Evolutionary conservation across 352 stramenopile species (phyloP).

Genomic region (Phytopythium boreale): DNA sequence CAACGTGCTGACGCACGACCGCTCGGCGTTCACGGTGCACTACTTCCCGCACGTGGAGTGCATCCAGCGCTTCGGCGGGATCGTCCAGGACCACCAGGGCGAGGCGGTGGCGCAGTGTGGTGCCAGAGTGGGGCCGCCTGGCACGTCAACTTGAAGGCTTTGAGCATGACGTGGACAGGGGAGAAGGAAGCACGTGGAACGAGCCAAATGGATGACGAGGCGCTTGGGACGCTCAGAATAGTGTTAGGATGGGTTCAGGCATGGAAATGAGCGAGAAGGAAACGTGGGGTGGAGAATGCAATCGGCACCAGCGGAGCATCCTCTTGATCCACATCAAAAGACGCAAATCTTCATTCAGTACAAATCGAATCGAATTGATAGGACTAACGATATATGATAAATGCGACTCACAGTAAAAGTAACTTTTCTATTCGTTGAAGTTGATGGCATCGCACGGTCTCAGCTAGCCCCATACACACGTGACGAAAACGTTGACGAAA

Average conservation of each 20-base stretch:
- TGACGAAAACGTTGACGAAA: neutral
- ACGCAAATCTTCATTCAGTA: neutral
- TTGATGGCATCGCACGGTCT: neutral
- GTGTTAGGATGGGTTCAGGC: neutral
- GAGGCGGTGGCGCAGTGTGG: slow-evolving; percentile 26
- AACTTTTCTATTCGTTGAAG: neutral
- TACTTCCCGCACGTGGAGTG: slow-evolving; percentile 81
- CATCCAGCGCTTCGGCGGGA: slow-evolving; percentile 76
- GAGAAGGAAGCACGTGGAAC: neutral
- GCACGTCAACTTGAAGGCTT: neutral
- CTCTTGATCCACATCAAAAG: neutral
- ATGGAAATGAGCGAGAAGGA: neutral
- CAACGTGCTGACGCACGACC: slow-evolving; percentile 49
- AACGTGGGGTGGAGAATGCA: too few relatives aligned
- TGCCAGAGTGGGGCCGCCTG: neutral
- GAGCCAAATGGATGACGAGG: neutral
- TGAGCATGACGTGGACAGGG: neutral
- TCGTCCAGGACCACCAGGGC: slow-evolving; percentile 71
- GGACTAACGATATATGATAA: neutral
- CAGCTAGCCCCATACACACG: neutral
- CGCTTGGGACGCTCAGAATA: too few relatives aligned
- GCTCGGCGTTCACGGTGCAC: slow-evolving; percentile 42
- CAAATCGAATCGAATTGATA: neutral
- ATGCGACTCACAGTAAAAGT: neutral
- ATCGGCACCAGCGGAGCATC: neutral